Evolutionary conservation across 1,284 basidiomycete species (phyloP), one percentile per base, ranked within the genome.

Genomic region (Ustilago nuda): DNA sequence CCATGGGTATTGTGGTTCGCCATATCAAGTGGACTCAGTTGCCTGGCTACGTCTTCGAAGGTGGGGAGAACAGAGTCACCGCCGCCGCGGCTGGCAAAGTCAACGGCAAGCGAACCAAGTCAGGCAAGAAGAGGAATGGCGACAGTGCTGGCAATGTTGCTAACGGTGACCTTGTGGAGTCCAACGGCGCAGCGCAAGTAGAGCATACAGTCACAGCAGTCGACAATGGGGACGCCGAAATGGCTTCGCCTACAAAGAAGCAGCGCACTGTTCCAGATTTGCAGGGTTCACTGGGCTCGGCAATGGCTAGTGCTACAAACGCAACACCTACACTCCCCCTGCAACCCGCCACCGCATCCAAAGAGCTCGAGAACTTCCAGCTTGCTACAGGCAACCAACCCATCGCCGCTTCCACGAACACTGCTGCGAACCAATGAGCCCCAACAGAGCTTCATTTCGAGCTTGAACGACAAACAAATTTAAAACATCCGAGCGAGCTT

Each of bases 1-100:
- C 91, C 56, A 99, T 99, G 96, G 94, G 94, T 30, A 94, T 99
- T 72, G 90, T 94, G 54, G 92, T 99, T 23, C 91, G 94, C 59
- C 92, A 98, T 85, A 94, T 98, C 82, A 98, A 92, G 89, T 92
- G 91, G 95, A 95, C 91, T 56, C 88, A 89, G 9, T 87, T 95
- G 60, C 94, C 93, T 13, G 92, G 94, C 76, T 90, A 92, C 76
- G 92, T 94, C 37, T 94, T 87, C 80, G 93, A 93, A 57, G 89
- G 90, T 56, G 92, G 92, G 62, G 75, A 70, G 59, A 71, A 67
- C 33, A 48, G 72, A 15, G 60, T 70, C 56, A 57, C 72, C 2
- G 67, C 73, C 2, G 72, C 92, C 92, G 86, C 91, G 91, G 48
- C 92, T 91, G 74, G 89, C 90, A 17, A 88, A 88, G 73, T 92